A percentile compares a stretch with the other conserved stretches of the same genome.
These are phyloP conservation scores for Botrytis fabae DNA, from an alignment of 2,329 filamentous ascomycete species.

Conservation along the genomic window DNA sequence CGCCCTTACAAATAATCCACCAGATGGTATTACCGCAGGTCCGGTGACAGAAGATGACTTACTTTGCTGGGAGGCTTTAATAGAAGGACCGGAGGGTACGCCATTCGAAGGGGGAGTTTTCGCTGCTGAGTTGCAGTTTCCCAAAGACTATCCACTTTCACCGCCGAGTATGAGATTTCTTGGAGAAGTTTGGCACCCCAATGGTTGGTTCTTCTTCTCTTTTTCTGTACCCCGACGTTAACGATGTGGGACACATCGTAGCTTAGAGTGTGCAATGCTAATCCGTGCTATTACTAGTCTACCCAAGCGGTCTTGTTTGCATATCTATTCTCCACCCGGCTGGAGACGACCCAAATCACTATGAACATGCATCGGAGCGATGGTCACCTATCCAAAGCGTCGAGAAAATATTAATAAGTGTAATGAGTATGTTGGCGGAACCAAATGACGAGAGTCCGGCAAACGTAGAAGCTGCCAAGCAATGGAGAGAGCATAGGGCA, in stretches of 20 bases:
- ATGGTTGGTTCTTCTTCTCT: conserved; percentile 59
- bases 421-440: conserved; percentile 98
- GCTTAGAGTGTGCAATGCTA: not conserved
- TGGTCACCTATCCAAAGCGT: conserved; percentile 97
- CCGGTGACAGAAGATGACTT: conserved; percentile 93
- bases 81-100: conserved; percentile 92
- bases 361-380: conserved; percentile 91
- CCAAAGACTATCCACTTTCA: conserved; percentile 93
- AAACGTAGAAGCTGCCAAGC: conserved; percentile 92
- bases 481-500: conserved; percentile 82
- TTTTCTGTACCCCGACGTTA: not conserved
- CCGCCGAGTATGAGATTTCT: conserved; percentile 96
- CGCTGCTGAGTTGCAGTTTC: conserved; percentile 91
- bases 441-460: conserved; percentile 96
- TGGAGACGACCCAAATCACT: conserved; percentile 96
- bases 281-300: conserved; percentile 59
- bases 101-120: conserved; percentile 96
- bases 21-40: conserved; percentile 96
- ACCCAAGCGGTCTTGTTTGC: conserved; percentile 87
- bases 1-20: conserved; percentile 87
- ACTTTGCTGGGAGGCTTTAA: conserved; percentile 93
- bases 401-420: conserved; percentile 93
- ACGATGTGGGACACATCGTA: not conserved
- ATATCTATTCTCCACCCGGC: conserved; percentile 98
- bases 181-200: conserved; percentile 93